A percentile compares a stretch with the other conserved stretches of the same genome.
These are phyloP conservation scores for Senna siamea DNA, from an alignment of 306 rosid species.

Conservation along the genomic window DNA sequence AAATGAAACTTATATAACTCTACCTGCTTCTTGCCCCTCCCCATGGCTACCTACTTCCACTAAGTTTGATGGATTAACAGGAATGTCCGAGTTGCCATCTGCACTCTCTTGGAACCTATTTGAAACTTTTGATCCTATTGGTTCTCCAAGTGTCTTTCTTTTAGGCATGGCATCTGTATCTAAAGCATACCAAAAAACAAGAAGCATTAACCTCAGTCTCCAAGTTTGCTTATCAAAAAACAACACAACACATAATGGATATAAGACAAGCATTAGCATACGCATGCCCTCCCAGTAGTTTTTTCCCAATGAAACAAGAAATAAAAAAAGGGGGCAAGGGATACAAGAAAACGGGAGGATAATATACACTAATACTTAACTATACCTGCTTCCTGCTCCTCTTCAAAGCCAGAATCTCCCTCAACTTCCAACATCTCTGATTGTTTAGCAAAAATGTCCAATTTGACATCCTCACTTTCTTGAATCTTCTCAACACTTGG, in stretches of 20 bases:
- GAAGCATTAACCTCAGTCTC: not conserved
- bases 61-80: slow-evolving; percentile 16
- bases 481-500: slow-evolving; percentile 20
- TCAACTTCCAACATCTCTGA: not conserved
- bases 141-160: slow-evolving; percentile 24
- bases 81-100: not conserved
- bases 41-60: slow-evolving; percentile 11
- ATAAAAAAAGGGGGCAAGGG: not conserved
- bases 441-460: not conserved
- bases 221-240: not conserved
- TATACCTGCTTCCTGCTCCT: slow-evolving; percentile 37
- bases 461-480: slow-evolving; percentile 7
- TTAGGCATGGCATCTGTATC: slow-evolving; percentile 17
- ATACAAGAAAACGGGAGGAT: not conserved
- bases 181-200: not conserved
- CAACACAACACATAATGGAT: not conserved
- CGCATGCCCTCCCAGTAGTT: not conserved
- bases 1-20: not conserved
- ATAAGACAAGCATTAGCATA: not conserved
- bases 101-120: slow-evolving; percentile 32
- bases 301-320: not conserved
- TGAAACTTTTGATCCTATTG: not conserved
- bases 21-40: slow-evolving; percentile 30
- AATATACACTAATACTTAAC: slow-evolving; percentile 13
- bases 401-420: not conserved